phyloP scores from a whole-genome alignment of 208 protist species.

The Leishmania guyanensis region DNA sequence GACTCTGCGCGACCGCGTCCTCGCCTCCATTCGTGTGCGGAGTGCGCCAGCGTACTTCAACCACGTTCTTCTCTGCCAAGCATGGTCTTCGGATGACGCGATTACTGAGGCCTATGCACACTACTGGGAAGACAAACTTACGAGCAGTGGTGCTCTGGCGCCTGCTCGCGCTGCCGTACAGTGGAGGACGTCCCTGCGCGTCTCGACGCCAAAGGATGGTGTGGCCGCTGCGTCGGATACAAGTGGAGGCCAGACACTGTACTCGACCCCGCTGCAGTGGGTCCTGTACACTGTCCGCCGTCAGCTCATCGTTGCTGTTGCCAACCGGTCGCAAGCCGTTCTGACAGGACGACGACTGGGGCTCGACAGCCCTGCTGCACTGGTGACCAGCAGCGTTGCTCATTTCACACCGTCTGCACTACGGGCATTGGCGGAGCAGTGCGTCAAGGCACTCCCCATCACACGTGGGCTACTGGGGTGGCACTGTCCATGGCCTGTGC shows the following conservation, averaged over 20 bases:
- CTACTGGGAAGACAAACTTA: not conserved
- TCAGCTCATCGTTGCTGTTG: slow-evolving; percentile 37
- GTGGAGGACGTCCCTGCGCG: slow-evolving; percentile 18
- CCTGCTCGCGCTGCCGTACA: slow-evolving; percentile 21
- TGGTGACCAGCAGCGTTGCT: not conserved
- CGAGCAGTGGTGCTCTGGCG: not conserved
- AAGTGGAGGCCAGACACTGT: slow-evolving; percentile 5
- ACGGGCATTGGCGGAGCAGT: slow-evolving; percentile 21
- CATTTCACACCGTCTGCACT: not conserved
- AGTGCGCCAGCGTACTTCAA: slow-evolving; percentile 15
- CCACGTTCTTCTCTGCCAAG: slow-evolving; percentile 9
- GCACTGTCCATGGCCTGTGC: slow-evolving; percentile 31
- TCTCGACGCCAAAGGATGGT: not conserved
- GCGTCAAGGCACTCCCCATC: slow-evolving; percentile 33
- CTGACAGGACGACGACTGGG: slow-evolving; percentile 17
- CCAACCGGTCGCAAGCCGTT: slow-evolving; percentile 41
- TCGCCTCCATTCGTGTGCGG: not conserved
- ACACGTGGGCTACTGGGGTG: slow-evolving; percentile 30
- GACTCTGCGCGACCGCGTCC: not conserved
- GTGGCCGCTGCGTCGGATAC: not conserved
- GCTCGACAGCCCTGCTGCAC: not conserved
- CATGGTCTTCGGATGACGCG: slow-evolving; percentile 8
- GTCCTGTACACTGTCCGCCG: slow-evolving; percentile 48
- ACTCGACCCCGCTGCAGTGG: slow-evolving; percentile 35
- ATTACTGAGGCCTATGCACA: not conserved